phyloP scores from a whole-genome alignment of 371 early-diverging fungal species.

The Smittium culicis region DNA sequence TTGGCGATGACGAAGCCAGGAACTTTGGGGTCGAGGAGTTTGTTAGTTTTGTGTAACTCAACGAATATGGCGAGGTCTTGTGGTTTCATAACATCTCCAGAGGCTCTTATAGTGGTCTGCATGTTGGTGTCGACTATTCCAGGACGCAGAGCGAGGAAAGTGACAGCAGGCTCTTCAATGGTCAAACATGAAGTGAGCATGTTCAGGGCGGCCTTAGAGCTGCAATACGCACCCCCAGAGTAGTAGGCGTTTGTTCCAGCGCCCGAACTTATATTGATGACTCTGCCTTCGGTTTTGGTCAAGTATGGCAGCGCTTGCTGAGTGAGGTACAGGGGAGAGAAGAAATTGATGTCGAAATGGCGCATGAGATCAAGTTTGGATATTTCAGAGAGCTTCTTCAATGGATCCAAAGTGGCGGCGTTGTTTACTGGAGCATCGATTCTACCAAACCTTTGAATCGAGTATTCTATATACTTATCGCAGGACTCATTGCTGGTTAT shows the following conservation, averaged over 20 bases:
- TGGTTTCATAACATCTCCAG: conserved; percentile 40
- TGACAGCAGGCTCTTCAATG: conserved; percentile 55
- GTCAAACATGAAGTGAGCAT: conserved; percentile 49
- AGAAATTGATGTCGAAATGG: too few relatives aligned
- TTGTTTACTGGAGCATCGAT: too few relatives aligned
- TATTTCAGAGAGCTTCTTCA: conserved; percentile 40
- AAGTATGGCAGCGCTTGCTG: too few relatives aligned
- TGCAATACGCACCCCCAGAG: conserved; percentile 69
- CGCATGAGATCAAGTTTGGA: background rate
- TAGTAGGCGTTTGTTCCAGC: conserved; percentile 48
- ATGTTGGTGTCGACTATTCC: conserved; percentile 83
- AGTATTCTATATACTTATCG: too few relatives aligned
- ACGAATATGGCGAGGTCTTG: conserved; percentile 38
- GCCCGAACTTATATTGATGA: conserved; percentile 57
- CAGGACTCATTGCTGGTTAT: too few relatives aligned
- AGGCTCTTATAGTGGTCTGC: too few relatives aligned
- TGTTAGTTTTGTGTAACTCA: conserved; percentile 31
- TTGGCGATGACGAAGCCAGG: too few relatives aligned
- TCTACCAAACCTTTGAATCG: too few relatives aligned
- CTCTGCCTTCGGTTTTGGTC: conserved; percentile 38
- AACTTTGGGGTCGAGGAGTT: too few relatives aligned
- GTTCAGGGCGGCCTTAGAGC: too few relatives aligned
- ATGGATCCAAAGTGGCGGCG: conserved; percentile 67
- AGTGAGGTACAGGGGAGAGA: conserved; percentile 65
- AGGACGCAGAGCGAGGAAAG: conserved; percentile 59